A percentile compares a stretch with the other conserved stretches of the same genome.
These are phyloP conservation scores for Closterium sp. DNA, from an alignment of 139 green algal species.

Conservation along the genomic window DNA sequence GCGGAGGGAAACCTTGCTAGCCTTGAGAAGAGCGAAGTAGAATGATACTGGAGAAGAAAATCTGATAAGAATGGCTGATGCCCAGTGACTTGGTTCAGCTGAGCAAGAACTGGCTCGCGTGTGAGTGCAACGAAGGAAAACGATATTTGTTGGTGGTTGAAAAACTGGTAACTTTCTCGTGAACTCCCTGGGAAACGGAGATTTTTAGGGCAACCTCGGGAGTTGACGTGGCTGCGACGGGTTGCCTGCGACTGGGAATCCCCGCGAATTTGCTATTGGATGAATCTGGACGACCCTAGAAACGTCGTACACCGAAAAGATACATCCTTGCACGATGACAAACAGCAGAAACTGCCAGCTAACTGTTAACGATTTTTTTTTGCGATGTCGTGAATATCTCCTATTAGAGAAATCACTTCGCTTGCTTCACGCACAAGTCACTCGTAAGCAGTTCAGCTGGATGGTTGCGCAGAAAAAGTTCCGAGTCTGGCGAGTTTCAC, in stretches of 20 bases:
- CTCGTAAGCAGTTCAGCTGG: background rate
- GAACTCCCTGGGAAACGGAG: no score
- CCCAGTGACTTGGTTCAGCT: no score
- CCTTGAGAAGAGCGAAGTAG: background rate
- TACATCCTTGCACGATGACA: background rate
- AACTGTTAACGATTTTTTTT: background rate
- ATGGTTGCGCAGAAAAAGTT: background rate
- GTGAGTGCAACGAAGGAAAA: no score
- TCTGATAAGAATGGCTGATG: no score
- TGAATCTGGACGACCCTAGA: background rate
- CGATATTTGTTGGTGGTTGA: no score
- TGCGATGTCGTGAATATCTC: background rate
- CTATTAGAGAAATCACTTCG: background rate
- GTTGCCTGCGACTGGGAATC: background rate
- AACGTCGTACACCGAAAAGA: background rate
- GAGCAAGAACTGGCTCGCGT: no score
- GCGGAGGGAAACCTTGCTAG: background rate
- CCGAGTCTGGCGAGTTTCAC: background rate
- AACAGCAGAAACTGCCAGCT: background rate
- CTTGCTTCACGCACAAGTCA: background rate
- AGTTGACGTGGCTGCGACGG: background rate
- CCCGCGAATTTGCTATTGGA: background rate
- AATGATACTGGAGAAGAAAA: no score
- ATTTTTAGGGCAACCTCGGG: no score
- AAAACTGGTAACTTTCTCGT: no score